phyloP scores from a whole-genome alignment of 73 alveolate species.

The Tetrahymena thermophila region DNA sequence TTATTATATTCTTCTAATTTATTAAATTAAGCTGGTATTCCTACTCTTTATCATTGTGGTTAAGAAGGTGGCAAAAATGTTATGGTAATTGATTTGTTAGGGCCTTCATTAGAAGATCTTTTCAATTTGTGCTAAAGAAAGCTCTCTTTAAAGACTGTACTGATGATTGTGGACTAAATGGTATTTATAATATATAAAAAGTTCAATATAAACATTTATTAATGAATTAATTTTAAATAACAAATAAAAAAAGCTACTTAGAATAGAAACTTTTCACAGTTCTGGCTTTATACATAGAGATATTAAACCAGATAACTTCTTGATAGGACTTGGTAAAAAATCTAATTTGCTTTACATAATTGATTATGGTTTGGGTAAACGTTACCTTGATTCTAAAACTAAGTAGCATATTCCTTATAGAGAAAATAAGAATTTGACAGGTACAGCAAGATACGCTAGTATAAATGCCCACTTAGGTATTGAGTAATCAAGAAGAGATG shows the following conservation, averaged over 20 bases:
- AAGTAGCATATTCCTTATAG: slow-evolving; percentile 29
- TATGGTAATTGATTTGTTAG: slow-evolving; percentile 54
- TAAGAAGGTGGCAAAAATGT: slow-evolving; percentile 63
- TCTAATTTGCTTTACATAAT: slow-evolving; percentile 49
- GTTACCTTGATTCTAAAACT: slow-evolving; percentile 48
- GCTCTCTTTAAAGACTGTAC: slow-evolving; percentile 48
- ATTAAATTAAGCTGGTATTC: slow-evolving; percentile 62
- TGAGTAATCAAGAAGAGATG: slow-evolving; percentile 69
- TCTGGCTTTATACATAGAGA: slow-evolving; percentile 52
- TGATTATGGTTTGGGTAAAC: slow-evolving; percentile 58
- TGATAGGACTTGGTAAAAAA: slow-evolving; percentile 73
- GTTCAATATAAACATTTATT: too few species aligned
- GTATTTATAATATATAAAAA: not conserved
- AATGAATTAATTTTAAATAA: too few species aligned
- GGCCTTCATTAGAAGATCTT: slow-evolving; percentile 59
- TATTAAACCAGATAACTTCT: slow-evolving; percentile 58
- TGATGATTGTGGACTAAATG: slow-evolving; percentile 63
- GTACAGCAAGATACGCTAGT: slow-evolving; percentile 67
- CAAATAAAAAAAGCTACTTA: not conserved
- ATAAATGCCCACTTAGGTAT: slow-evolving; percentile 64
- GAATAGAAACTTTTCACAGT: slow-evolving; percentile 50
- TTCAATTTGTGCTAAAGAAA: slow-evolving; percentile 47
- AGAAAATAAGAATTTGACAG: slow-evolving; percentile 48
- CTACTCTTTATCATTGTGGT: slow-evolving; percentile 76
- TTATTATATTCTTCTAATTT: not conserved